Evolutionary conservation across 306 rosid species (phyloP).

Genomic region (Geum urbanum): DNA sequence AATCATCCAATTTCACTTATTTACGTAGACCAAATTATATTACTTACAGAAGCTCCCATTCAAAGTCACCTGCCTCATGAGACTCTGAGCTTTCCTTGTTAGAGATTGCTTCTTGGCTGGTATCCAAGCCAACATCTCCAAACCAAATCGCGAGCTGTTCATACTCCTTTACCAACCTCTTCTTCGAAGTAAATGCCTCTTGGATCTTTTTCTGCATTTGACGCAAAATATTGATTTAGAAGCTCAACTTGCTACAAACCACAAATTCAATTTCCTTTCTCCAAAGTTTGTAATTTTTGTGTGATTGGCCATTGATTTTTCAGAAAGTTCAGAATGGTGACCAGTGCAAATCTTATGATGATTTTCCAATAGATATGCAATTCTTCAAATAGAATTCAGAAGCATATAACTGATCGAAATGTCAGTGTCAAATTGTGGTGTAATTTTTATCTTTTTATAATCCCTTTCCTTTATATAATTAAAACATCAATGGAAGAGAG

Average conservation of each 20-base stretch:
- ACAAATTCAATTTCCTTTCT: background rate
- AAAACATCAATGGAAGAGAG: background rate
- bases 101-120: constrained; percentile 25
- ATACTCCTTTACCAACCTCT: constrained; percentile 71
- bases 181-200: constrained; percentile 68
- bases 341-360: background rate
- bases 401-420: background rate
- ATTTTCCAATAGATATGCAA: background rate
- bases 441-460: background rate
- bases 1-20: constrained; percentile 27
- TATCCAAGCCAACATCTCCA: no score
- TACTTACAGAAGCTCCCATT: constrained; percentile 76
- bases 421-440: background rate
- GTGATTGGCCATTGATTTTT: background rate
- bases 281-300: background rate
- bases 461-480: background rate
- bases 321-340: background rate
- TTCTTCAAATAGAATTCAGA: background rate
- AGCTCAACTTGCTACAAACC: background rate
- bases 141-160: constrained; percentile 80
- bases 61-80: constrained; percentile 50
- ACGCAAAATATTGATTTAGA: background rate
- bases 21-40: constrained; percentile 25
- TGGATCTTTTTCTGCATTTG: constrained; percentile 53
- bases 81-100: constrained; percentile 20